Evolutionary conservation across 768 basidiomycete species (phyloP).

Genomic region (Calocybe cyanea): DNA sequence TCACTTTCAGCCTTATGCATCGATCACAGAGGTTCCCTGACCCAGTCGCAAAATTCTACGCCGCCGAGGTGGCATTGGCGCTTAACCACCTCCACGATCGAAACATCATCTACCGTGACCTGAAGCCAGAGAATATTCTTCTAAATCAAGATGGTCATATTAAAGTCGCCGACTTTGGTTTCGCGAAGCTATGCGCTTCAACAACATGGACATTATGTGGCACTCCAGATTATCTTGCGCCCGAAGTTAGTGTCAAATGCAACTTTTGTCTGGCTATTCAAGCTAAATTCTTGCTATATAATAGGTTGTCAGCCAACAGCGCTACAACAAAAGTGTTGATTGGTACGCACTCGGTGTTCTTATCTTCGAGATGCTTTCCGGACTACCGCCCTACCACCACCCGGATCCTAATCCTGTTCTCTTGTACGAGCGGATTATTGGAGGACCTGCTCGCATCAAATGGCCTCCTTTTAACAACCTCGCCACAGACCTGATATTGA

Average conservation of each 20-base stretch:
- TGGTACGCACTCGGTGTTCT: constrained; percentile 99
- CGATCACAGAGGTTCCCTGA: constrained; percentile 80
- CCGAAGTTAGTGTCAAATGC: constrained; percentile 56
- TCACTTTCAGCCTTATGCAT: constrained; percentile 12
- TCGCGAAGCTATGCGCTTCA: constrained; percentile 84
- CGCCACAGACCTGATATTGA: constrained; percentile 85
- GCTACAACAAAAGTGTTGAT: constrained; percentile 96
- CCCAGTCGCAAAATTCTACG: constrained; percentile 97
- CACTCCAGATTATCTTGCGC: constrained; percentile 95
- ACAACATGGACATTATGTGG: constrained; percentile 96
- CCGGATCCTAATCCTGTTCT: constrained; percentile 78
- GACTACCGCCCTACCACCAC: constrained; percentile 93
- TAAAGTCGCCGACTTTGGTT: constrained; percentile 96
- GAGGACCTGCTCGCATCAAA: constrained; percentile 67
- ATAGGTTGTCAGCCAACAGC: constrained; percentile 72
- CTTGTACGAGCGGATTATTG: constrained; percentile 89
- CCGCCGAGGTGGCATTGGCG: constrained; percentile 91
- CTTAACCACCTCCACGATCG: constrained; percentile 83
- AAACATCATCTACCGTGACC: constrained; percentile 93
- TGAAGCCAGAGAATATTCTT: constrained; percentile 96
- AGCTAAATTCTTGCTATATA: constrained; percentile 5
- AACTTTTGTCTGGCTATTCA: constrained; percentile 8
- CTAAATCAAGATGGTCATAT: constrained; percentile 94
- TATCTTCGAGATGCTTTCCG: constrained; percentile 97
- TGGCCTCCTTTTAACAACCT: constrained; percentile 77